Percentiles rank a stretch among this genome's conserved stretches.
Evolutionary conservation across 192 early-diverging fungal species (phyloP).

Genomic region (Podila clonocystis): DNA sequence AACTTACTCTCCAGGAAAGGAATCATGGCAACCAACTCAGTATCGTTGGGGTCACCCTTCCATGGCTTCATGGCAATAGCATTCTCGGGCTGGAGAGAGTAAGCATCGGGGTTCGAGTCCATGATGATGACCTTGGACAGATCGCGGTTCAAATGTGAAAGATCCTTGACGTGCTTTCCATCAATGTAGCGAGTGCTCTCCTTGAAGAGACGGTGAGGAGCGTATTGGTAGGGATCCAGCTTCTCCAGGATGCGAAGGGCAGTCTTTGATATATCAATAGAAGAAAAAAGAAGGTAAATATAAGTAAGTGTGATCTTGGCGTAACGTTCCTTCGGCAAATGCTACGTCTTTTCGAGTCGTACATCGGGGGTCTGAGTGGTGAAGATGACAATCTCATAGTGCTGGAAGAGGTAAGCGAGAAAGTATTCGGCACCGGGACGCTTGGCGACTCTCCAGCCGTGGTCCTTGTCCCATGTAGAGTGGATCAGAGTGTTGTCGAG

Average conservation of each 20-base stretch:
- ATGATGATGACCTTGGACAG: slow-evolving; percentile 92
- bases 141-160: slow-evolving; percentile 95
- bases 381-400: slow-evolving; percentile 97
- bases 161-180: slow-evolving; percentile 87
- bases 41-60: slow-evolving; percentile 84
- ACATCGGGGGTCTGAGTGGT: slow-evolving; percentile 89
- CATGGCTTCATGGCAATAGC: slow-evolving; percentile 86
- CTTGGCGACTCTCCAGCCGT: slow-evolving; percentile 97
- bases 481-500: slow-evolving; percentile 94
- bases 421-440: slow-evolving; percentile 97
- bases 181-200: slow-evolving; percentile 91
- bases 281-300: neutral
- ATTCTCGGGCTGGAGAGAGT: slow-evolving; percentile 93
- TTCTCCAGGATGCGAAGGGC: slow-evolving; percentile 88
- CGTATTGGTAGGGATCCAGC: slow-evolving; percentile 90
- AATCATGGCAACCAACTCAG: slow-evolving; percentile 83
- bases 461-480: slow-evolving; percentile 94
- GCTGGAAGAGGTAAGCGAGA: slow-evolving; percentile 86
- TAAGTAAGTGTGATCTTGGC: neutral
- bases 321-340: neutral
- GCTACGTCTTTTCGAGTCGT: slow-evolving; percentile 17
- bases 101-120: slow-evolving; percentile 89
- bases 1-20: slow-evolving; percentile 90
- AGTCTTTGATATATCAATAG: slow-evolving; percentile 56
- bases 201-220: slow-evolving; percentile 89